phyloP scores from a whole-genome alignment of 106 monocot species.

The Allium cepa region DNA sequence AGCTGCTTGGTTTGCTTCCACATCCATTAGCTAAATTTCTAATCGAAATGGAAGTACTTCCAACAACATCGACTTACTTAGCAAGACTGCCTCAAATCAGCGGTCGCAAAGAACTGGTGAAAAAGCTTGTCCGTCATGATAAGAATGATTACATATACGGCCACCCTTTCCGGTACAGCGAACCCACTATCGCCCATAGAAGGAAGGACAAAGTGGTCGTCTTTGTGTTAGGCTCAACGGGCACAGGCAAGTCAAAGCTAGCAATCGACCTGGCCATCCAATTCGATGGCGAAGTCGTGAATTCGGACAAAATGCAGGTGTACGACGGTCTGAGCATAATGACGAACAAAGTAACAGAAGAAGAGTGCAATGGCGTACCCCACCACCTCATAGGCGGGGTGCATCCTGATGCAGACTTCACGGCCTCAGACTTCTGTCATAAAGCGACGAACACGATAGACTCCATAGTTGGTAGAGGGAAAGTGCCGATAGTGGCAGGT shows the following conservation, averaged over 20 bases:
- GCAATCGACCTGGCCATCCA: conserved; percentile 45
- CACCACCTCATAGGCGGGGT: conserved; percentile 65
- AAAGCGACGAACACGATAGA: conserved; percentile 14
- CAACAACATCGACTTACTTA: background rate
- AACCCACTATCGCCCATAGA: background rate
- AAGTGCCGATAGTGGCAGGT: conserved; percentile 55
- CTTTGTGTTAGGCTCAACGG: conserved; percentile 46
- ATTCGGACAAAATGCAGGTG: conserved; percentile 78
- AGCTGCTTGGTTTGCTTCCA: background rate
- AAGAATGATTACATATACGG: background rate
- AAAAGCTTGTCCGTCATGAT: background rate
- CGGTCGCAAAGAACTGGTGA: background rate
- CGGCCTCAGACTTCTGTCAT: conserved; percentile 30
- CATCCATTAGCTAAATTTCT: background rate
- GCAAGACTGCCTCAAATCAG: background rate
- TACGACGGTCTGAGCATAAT: conserved; percentile 47
- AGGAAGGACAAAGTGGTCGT: conserved; percentile 7
- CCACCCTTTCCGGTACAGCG: background rate
- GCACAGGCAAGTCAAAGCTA: conserved; percentile 60
- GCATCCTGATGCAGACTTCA: conserved; percentile 43
- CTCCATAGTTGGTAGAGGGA: conserved; percentile 23
- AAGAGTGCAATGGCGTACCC: conserved; percentile 34
- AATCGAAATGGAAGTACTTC: conserved; percentile 4
- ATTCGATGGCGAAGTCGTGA: conserved; percentile 45
- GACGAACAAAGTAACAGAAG: conserved; percentile 58